A percentile compares a stretch with the other conserved stretches of the same genome.
These are phyloP conservation scores for Spergularia bocconei DNA, from an alignment of 148 eudicot genomes.

Conservation along the genomic window DNA sequence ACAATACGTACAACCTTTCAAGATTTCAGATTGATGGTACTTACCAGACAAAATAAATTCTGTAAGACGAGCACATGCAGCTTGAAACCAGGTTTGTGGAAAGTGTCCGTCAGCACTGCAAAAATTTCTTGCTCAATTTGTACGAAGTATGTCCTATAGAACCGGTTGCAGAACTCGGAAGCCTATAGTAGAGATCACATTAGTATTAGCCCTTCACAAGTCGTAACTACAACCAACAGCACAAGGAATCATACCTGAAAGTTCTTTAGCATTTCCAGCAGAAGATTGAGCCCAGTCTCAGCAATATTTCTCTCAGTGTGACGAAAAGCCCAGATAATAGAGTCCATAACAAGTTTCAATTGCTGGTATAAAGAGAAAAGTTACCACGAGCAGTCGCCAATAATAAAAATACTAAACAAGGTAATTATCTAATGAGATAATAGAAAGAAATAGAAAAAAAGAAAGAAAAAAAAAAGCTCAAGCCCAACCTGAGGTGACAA, in stretches of 20 bases:
- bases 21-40: not conserved
- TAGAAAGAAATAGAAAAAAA: not conserved
- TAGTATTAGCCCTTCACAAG: slow-evolving; percentile 14
- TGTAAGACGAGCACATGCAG: slow-evolving; percentile 90
- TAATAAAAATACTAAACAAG: not conserved
- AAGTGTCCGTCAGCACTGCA: slow-evolving; percentile 94
- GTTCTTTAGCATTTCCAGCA: slow-evolving; percentile 90
- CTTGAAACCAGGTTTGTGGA: slow-evolving; percentile 98
- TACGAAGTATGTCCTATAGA: slow-evolving; percentile 75
- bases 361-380: slow-evolving; percentile 45
- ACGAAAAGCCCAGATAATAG: slow-evolving; percentile 98
- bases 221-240: not conserved
- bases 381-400: not conserved
- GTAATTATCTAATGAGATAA: not conserved
- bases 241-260: slow-evolving; percentile 64
- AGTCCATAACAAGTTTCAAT: slow-evolving; percentile 97
- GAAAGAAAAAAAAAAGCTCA: not conserved
- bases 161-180: slow-evolving; percentile 84
- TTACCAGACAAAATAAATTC: slow-evolving; percentile 79
- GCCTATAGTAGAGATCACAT: slow-evolving; percentile 39
- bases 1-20: not conserved
- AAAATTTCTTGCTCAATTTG: slow-evolving; percentile 96
- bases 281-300: slow-evolving; percentile 92
- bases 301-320: slow-evolving; percentile 98
- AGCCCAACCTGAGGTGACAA: slow-evolving; percentile 73